Evolutionary conservation across 139 green algal species (phyloP).

Genomic region (Ostreobium quekettii): DNA sequence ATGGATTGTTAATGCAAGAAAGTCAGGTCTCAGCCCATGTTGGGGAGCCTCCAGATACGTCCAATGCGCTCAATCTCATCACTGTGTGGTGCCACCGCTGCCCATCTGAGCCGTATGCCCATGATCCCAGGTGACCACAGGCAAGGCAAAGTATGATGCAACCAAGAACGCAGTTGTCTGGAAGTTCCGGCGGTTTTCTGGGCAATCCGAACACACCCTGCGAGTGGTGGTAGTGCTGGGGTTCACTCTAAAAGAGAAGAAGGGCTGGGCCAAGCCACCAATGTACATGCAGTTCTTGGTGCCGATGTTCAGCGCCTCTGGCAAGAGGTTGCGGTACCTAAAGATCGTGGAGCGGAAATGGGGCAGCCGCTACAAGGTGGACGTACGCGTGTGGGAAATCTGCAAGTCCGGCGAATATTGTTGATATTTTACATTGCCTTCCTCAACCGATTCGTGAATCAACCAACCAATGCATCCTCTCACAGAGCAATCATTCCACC

Average conservation of each 20-base stretch:
- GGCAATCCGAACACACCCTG: constrained; percentile 68
- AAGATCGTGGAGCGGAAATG: constrained; percentile 74
- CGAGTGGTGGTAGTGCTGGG: constrained; percentile 81
- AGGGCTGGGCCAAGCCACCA: constrained; percentile 70
- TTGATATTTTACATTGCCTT: too few species aligned
- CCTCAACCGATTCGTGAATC: too few species aligned
- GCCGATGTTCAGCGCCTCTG: constrained; percentile 82
- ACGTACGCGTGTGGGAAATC: too few species aligned
- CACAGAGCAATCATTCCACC: too few species aligned
- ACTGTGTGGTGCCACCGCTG: too few species aligned
- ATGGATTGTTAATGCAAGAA: too few species aligned
- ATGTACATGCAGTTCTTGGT: constrained; percentile 80
- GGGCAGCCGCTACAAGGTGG: constrained; percentile 54
- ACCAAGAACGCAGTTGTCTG: constrained; percentile 72
- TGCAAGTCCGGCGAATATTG: too few species aligned
- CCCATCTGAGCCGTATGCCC: too few species aligned
- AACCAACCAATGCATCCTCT: too few species aligned
- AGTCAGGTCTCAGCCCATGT: too few species aligned
- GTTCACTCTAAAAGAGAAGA: constrained; percentile 66
- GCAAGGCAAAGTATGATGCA: constrained; percentile 87
- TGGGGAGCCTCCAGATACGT: too few species aligned
- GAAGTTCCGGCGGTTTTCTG: constrained; percentile 79
- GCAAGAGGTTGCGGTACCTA: constrained; percentile 81
- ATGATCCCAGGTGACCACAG: constrained; percentile 52
- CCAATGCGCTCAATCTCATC: too few species aligned